Base-by-base conservation (phyloP, 225 moss, liverwort and hornwort genomes). In the Bryoerythrophyllum caledonicum region DNA sequence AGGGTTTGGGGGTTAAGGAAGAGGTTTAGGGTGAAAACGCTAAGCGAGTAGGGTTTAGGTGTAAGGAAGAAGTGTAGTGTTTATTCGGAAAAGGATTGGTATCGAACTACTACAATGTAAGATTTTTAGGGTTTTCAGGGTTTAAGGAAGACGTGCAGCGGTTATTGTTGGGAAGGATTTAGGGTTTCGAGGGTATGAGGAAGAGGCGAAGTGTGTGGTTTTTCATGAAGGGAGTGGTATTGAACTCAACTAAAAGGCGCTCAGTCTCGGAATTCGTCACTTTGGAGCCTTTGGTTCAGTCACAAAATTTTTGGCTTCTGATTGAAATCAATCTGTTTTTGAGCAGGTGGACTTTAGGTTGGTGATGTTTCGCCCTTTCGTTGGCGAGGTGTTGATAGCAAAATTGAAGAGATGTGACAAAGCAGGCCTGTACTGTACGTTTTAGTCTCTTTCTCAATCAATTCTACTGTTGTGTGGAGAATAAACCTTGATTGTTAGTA, bases 361-460 rank as follows among this genome's bases (percentile, higher is more conserved):
- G 73, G 90, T 97, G 32, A 97, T 97, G 94, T 97, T 94, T 76
- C 91, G 94, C 70, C 97, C 97, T 68, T 97, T 94, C 69, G 71
- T 97, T 57, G 97, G 94, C 41, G 94, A 97, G 86, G 90, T 97
- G 46, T 73, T 97, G 74, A 90, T 91, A 48, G 97, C 87, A 65
- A 97, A 93, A 79, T 74, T 97, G 64, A 94, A 92, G 69, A 86
- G 88, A 79, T 94, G 97, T 80, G 94, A 97, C 81, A 87, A 93
- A 78, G 84, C 91, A 69, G 97, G 97, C 78, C 91, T 94, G 10
- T 86, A 92, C 67, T 79, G 96, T 96, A 92, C 77, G 96, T 84
- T 66, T 49, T 75, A 40, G 71, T 72, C 35, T n/a, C 23, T 52
- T 1, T 44, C 24, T 77, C 24, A 32, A 12, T 65, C 38, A 15